Evolutionary conservation across 208 protist genomes (phyloP), one percentile per base, ranked within the genome.

Genomic region (Phytomonas sp.): DNA sequence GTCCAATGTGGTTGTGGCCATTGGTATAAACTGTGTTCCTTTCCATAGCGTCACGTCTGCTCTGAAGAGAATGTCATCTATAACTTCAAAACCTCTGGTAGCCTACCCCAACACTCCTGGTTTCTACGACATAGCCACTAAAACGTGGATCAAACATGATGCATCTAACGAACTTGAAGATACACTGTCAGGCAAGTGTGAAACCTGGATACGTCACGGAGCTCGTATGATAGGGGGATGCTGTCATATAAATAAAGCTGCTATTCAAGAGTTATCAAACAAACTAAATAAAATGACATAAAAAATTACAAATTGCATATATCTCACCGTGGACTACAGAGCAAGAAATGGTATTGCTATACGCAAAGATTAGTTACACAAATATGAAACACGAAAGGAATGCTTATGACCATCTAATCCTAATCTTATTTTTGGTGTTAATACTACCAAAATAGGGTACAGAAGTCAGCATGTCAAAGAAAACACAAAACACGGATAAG

Each of bases 81-180:
- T 78, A 17, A 85, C 80, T 13, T 66, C 56, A n/a, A 86, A 85
- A 64, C 83, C 85, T 7, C 65, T 91, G 23, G 74, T 88, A 3
- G 81, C 77, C 30, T 91, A 91, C 74, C 75, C 83, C 31, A 91
- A 91, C 75, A 74, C 81, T 6, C 79, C 81, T 3, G 83, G 84
- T 67, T 36, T 56, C 7, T 91, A 85, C 77, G 67, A 88, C 65
- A 31, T 71, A 4, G 28, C 30, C 0, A 74, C 62, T 5, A 88
- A 80, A 67, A 74, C 59, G 51, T 88, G 80, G 80, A 26, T 60
- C 5, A 66, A 60, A 15, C 46, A 66, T 13, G 28, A 36, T 11
- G 53, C 36, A 40, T 15, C 5, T 34, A 62, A 67, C 40, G 46
- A 70, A 17, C 71, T 34, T 3, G 33, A 31, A 59, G 30, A 72